Base-by-base conservation (phyloP, 306 rosid genomes). In the Castanea sativa region DNA sequence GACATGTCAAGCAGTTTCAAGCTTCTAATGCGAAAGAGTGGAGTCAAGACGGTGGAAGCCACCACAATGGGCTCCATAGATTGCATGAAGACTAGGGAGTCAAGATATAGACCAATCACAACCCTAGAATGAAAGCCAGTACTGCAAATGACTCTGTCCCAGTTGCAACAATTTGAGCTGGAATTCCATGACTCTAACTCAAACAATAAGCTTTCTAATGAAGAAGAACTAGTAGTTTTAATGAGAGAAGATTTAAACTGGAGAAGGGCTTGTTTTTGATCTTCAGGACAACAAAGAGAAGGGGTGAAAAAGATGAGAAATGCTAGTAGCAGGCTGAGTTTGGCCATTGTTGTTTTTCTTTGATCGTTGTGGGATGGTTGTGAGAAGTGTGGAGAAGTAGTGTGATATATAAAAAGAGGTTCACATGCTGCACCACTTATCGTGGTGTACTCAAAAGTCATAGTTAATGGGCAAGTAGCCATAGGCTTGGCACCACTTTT, bases 181-280 rank as follows among this genome's bases (percentile, higher is more conserved):
- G 82, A 76, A 21, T 78, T 78, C 82, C 82, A 82, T 21, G 86
- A 78, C 18, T 78, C 82, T 61, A 78, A 64, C 14, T 16, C 25
- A 63, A 65, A 9, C 52, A 73, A 10, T 10, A 15, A 14, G 45
- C 3, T 55, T 45, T 78, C 10, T 23, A 33, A 13, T 25, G 68
- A 61, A 41, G 73, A n/a, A 73, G 57, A 21, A 41, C 5, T 60
- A 15, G 73, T 52, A 12, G 27, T 14, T 2, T 56, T 65, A 27
- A 58, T 3, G 5, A 82, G 51, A 29, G 82, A 73, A 35, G 72
- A 35, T 78, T 82, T 82, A 69, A 82, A 78, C 65, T 77, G 76
- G 43, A 78, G 76, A 41, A 73, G 82, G 19, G 82, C 59, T 33
- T 58, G 74, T n/a, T 41, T 82, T 68, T 82, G 82, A 16, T 73